These are phyloP conservation scores for Escovopsis weberi DNA, from an alignment of 2,329 filamentous ascomycete genomes.

Conservation along the genomic window DNA sequence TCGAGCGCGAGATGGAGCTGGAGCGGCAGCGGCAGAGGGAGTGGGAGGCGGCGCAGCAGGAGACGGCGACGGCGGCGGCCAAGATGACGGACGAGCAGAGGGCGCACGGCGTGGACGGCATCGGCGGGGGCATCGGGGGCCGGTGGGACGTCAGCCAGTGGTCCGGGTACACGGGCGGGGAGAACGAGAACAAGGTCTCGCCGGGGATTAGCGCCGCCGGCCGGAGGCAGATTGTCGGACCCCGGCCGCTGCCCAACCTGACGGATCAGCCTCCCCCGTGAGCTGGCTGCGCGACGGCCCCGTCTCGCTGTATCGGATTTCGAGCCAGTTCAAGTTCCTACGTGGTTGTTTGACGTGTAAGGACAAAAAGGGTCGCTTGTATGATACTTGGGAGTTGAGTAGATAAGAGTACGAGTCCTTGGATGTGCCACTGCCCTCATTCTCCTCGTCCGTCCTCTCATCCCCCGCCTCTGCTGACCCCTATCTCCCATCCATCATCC, in stretches of 20 bases:
- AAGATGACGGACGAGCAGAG: constrained; percentile 18
- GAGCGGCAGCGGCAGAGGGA: constrained; percentile 63
- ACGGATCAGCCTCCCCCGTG: constrained; percentile 9
- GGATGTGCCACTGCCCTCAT: no score
- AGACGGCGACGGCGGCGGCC: constrained; percentile 40
- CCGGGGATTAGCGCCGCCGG: constrained; percentile 51
- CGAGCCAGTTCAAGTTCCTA: no score
- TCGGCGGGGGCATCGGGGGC: constrained; percentile 51
- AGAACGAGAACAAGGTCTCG: constrained; percentile 53
- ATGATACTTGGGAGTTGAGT: no score
- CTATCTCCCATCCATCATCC: no score
- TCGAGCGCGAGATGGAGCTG: constrained; percentile 70
- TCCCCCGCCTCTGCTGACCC: no score
- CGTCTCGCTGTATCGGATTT: no score
- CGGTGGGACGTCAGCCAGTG: constrained; percentile 68
- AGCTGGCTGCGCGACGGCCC: no score
- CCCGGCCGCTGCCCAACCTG: constrained; percentile 45
- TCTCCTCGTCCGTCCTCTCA: no score
- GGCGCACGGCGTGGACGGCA: constrained; percentile 39
- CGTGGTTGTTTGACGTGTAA: no score
- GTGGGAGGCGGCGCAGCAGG: constrained; percentile 64
- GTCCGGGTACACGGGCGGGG: constrained; percentile 59
- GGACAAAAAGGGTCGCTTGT: no score
- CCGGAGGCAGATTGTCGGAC: constrained; percentile 65
- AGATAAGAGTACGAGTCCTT: no score